Percentiles rank a stretch among this genome's conserved stretches.
Conservation (phyloP, 2,329 filamentous ascomycete species). For the Pseudogymnoascus sp. region DNA sequence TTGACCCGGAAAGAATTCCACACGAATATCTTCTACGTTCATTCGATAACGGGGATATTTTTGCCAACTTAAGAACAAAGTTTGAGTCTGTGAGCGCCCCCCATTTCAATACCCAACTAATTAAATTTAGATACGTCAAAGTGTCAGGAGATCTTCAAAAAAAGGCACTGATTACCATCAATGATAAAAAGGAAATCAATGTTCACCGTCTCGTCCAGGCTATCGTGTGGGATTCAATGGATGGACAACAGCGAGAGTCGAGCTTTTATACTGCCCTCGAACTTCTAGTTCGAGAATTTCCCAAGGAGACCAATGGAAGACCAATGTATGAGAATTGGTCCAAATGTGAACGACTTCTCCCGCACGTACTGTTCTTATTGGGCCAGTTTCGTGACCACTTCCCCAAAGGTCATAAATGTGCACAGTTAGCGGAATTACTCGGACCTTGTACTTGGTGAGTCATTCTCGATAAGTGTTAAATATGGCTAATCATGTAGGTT, state of each 20-base stretch:
- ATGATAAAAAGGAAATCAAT: background rate
- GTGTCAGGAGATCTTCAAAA: background rate
- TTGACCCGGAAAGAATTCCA: background rate
- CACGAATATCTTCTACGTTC: background rate
- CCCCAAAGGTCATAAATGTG: background rate
- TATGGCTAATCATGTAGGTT: background rate
- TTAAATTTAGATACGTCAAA: background rate
- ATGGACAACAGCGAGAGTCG: background rate
- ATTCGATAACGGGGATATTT: background rate
- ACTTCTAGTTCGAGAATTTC: background rate
- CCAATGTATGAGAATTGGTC: background rate
- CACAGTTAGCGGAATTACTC: background rate
- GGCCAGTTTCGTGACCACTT: background rate
- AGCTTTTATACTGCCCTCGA: background rate
- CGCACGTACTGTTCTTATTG: background rate
- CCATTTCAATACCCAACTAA: background rate
- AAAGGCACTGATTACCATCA: background rate
- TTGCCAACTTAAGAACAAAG: background rate
- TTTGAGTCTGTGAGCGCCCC: background rate
- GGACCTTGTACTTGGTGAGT: background rate
- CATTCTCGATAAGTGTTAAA: background rate
- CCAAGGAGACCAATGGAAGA: background rate
- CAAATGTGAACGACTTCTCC: background rate
- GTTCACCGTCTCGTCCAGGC: background rate
- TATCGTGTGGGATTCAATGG: background rate